Percentiles rank a stretch among this genome's conserved stretches.
Conservation (phyloP, 306 rosid genomes). For the Sindora glabra region DNA sequence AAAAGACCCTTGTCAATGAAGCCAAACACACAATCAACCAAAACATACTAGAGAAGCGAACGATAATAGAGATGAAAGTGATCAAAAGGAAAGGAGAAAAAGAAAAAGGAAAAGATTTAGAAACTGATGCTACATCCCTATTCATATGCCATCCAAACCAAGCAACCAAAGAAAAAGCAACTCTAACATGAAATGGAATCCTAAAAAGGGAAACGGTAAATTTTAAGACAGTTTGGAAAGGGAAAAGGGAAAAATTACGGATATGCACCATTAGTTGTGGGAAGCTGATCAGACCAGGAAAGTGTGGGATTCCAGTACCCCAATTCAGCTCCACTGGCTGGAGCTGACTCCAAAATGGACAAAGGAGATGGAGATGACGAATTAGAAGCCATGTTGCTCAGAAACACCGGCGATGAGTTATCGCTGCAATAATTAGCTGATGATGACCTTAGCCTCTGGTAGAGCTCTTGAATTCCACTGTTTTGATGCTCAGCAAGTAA, state of each 20-base stretch:
- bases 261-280: conserved; percentile 79
- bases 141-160: conserved; percentile 28
- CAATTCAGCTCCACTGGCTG: conserved; percentile 51
- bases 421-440: conserved; percentile 34
- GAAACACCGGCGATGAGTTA: conserved; percentile 32
- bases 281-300: conserved; percentile 80
- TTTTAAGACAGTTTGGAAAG: not conserved
- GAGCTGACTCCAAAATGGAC: conserved; percentile 54
- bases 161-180: conserved; percentile 21
- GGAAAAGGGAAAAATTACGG: conserved; percentile 29
- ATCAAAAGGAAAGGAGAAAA: too few species aligned
- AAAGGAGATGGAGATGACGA: conserved; percentile 29
- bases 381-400: conserved; percentile 46
- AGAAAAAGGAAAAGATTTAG: too few species aligned
- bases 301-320: conserved; percentile 80
- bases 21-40: conserved; percentile 34
- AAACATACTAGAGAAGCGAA: conserved; percentile 11
- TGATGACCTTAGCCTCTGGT: conserved; percentile 65
- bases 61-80: too few species aligned
- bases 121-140: conserved; percentile 25
- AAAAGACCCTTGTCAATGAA: conserved; percentile 9
- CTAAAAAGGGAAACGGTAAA: too few species aligned
- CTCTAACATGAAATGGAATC: conserved; percentile 7
- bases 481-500: conserved; percentile 34
- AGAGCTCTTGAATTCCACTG: conserved; percentile 69